Percentiles rank a stretch among this genome's conserved stretches.
Evolutionary conservation across 352 stramenopile species (phyloP).

Genomic region (Globisporangium cylindrosporum): DNA sequence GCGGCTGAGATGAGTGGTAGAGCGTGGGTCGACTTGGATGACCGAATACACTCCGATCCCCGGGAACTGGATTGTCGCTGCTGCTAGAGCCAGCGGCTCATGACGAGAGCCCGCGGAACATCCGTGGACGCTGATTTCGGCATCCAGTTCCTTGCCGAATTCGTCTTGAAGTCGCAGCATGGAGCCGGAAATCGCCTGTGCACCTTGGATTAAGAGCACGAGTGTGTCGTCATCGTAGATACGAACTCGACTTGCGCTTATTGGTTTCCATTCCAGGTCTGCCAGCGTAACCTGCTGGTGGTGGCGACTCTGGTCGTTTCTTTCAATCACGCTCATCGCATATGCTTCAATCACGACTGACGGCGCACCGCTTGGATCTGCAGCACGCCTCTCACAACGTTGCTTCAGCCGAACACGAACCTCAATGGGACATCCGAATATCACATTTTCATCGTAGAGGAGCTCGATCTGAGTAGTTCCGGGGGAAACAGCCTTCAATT

Average conservation of each 20-base stretch:
- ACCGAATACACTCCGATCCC: background rate
- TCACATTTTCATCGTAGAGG: background rate
- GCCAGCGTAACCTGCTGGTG: background rate
- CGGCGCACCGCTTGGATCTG: background rate
- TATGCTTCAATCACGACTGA: background rate
- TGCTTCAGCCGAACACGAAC: slow-evolving; percentile 1
- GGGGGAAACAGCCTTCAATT: background rate
- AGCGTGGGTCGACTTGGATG: background rate
- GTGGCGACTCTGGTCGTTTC: too few species aligned
- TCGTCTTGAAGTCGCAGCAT: background rate
- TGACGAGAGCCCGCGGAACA: background rate
- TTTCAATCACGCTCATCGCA: slow-evolving; percentile 1
- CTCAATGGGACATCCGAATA: slow-evolving; percentile 9
- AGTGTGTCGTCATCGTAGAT: slow-evolving; percentile 5
- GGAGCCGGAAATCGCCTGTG: background rate
- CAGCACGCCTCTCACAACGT: background rate
- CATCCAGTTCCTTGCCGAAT: background rate
- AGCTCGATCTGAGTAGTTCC: background rate
- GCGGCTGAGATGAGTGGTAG: background rate
- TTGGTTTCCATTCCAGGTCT: slow-evolving; percentile 8
- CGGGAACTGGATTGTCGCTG: too few species aligned
- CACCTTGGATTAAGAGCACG: slow-evolving; percentile 7
- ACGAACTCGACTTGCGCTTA: background rate
- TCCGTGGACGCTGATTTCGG: background rate
- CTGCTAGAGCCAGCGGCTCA: background rate